A percentile compares a stretch with the other conserved stretches of the same genome.
These are phyloP conservation scores for Aureococcus anophagefferens DNA, from an alignment of 108 stramenopile genomes.

Conservation along the genomic window DNA sequence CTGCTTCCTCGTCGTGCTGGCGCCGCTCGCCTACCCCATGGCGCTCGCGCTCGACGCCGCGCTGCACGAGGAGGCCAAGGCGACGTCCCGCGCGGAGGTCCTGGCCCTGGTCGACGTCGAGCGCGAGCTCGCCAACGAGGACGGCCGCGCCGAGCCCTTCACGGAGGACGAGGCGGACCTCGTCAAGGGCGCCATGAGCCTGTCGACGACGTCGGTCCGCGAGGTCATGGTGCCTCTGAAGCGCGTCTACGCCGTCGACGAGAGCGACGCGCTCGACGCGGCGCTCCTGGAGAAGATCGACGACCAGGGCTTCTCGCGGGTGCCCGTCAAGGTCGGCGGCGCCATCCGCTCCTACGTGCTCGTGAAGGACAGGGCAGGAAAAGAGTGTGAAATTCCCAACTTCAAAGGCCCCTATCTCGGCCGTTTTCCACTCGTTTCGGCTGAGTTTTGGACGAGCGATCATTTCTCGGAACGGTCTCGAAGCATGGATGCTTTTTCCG, in stretches of 20 bases:
- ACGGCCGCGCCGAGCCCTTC: not conserved
- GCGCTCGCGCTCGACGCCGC: slow-evolving; percentile 61
- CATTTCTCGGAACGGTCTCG: no score
- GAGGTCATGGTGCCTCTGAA: not conserved
- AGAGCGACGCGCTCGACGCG: not conserved
- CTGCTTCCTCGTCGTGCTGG: slow-evolving; percentile 59
- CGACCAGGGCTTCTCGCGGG: no score
- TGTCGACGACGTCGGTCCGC: not conserved
- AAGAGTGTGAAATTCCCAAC: no score
- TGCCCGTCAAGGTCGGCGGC: no score
- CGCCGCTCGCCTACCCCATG: slow-evolving; percentile 77
- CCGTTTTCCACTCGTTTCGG: no score
- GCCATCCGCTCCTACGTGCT: no score
- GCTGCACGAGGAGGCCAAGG: slow-evolving; percentile 49
- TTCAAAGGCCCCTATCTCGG: no score
- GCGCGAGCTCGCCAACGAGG: not conserved
- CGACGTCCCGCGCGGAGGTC: slow-evolving; percentile 17
- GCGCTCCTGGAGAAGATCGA: no score
- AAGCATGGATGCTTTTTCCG: no score
- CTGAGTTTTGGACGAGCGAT: no score
- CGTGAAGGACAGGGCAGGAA: no score
- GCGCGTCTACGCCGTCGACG: not conserved
- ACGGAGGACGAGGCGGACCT: not conserved
- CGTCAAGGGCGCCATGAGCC: not conserved
- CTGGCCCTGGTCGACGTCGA: slow-evolving; percentile 14